phyloP scores from a whole-genome alignment of 2,329 filamentous ascomycete genomes.

The Colletotrichum theobromicola region DNA sequence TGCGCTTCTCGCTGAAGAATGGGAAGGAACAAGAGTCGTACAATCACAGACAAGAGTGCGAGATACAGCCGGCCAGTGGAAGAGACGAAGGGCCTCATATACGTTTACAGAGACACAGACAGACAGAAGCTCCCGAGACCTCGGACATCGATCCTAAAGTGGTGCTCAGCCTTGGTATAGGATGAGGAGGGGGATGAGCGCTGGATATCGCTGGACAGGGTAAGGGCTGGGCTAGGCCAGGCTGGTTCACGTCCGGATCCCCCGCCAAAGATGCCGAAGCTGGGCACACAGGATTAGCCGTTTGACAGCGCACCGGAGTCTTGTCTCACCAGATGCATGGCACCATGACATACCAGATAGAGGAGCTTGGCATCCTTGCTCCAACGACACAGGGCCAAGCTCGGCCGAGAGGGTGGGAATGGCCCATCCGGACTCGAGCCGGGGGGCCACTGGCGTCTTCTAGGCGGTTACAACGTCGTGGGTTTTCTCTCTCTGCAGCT shows the following conservation, averaged over 20 bases:
- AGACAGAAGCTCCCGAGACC: neutral
- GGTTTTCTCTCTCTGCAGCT: neutral
- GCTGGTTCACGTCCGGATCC: neutral
- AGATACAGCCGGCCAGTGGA: neutral
- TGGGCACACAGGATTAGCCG: neutral
- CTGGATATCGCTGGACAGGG: neutral
- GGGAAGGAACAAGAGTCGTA: neutral
- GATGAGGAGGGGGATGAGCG: neutral
- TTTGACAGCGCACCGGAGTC: slow-evolving; percentile 11
- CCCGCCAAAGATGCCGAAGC: neutral
- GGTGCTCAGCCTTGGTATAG: neutral
- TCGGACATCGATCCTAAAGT: neutral
- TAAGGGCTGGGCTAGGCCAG: neutral
- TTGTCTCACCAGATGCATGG: slow-evolving; percentile 6
- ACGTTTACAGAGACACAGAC: neutral
- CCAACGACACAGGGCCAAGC: neutral
- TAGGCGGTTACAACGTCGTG: neutral
- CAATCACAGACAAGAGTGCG: neutral
- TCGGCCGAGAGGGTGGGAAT: slow-evolving; percentile 12
- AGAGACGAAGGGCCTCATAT: neutral
- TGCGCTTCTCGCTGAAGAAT: slow-evolving; percentile 12
- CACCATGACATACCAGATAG: neutral
- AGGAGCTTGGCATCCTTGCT: neutral
- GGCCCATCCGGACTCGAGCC: neutral
- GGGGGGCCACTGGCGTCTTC: neutral